A percentile compares a stretch with the other conserved stretches of the same genome.
These are phyloP conservation scores for Schizothecium vesticola DNA, from an alignment of 495 filamentous ascomycete genomes.

Conservation along the genomic window DNA sequence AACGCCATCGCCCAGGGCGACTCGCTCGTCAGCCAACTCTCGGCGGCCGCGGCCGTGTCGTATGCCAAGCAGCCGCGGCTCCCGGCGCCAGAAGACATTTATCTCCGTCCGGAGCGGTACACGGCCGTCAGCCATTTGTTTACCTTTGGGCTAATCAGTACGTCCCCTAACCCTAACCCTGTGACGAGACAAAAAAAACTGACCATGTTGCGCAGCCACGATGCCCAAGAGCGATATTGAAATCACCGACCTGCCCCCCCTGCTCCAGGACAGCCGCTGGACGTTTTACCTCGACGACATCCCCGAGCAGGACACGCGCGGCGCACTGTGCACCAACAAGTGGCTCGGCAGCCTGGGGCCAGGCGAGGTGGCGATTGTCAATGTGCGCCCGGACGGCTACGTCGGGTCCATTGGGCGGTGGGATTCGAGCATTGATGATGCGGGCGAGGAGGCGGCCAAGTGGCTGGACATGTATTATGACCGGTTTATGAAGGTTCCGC, in stretches of 20 bases:
- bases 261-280: constrained; percentile 58
- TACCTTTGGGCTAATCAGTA: constrained; percentile 53
- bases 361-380: constrained; percentile 51
- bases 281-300: constrained; percentile 61
- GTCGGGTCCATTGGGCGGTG: constrained; percentile 55
- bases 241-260: constrained; percentile 52
- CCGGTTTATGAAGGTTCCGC: constrained; percentile 44
- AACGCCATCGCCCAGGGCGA: constrained; percentile 34
- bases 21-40: constrained; percentile 46
- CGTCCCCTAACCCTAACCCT: constrained; percentile 4
- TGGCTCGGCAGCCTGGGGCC: constrained; percentile 55
- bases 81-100: constrained; percentile 50
- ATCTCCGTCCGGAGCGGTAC: constrained; percentile 55
- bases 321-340: constrained; percentile 50
- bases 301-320: constrained; percentile 43
- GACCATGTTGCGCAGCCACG: constrained; percentile 35
- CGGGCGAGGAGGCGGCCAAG: constrained; percentile 40
- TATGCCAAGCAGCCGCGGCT: constrained; percentile 48
- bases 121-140: constrained; percentile 53
- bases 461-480: constrained; percentile 60
- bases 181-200: not conserved
- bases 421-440: constrained; percentile 39
- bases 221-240: constrained; percentile 54
- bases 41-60: constrained; percentile 44
- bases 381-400: constrained; percentile 65